Evolutionary conservation across 148 eudicot species (phyloP).

Genomic region (Silene latifolia): DNA sequence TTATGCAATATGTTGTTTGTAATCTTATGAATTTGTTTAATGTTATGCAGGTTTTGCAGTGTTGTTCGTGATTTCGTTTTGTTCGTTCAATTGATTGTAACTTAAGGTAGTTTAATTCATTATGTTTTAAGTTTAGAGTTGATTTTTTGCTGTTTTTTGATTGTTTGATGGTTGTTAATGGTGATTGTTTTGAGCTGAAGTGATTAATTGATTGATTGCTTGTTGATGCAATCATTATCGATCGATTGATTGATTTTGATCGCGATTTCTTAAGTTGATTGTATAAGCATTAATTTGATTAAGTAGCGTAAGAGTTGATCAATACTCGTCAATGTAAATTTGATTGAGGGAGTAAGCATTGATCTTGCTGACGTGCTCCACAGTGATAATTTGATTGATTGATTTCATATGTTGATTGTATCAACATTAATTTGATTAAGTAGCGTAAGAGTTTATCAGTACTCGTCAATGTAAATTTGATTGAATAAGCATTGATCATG

Average conservation of each 20-base stretch:
- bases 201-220: not conserved
- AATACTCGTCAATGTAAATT: not conserved
- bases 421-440: not conserved
- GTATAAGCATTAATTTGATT: not conserved
- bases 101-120: constrained; percentile 8
- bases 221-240: not conserved
- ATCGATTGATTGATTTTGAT: not conserved
- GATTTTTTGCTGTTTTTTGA: constrained; percentile 2
- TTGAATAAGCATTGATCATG: too few relatives aligned
- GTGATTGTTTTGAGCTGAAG: not conserved
- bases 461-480: not conserved
- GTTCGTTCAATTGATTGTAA: not conserved
- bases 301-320: not conserved
- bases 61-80: not conserved
- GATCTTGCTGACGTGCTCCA: not conserved
- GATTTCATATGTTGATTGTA: not conserved
- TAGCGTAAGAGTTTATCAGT: not conserved
- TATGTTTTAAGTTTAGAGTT: not conserved
- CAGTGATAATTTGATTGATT: not conserved
- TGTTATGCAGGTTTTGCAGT: not conserved
- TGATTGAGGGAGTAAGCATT: too few relatives aligned
- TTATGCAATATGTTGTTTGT: not conserved
- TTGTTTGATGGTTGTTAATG: not conserved
- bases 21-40: not conserved
- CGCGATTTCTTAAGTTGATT: not conserved